A percentile compares a stretch with the other conserved stretches of the same genome.
phyloP scores from a whole-genome alignment of 139 green algal genomes.

The Spirogloea muscicola region DNA sequence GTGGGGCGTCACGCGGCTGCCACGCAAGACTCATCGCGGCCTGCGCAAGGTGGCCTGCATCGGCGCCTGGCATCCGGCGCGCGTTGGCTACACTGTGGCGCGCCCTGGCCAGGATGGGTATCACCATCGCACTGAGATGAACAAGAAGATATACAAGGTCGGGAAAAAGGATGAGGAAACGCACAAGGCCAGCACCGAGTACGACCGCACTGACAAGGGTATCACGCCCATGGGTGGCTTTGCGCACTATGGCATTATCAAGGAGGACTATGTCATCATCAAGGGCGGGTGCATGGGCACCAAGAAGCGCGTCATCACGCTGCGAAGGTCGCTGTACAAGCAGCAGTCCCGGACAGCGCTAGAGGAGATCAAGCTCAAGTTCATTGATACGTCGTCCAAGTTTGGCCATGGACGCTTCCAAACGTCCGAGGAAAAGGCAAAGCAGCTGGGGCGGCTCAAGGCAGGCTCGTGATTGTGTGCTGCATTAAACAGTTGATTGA shows the following conservation, averaged over 20 bases:
- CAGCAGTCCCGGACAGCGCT: conserved; percentile 73
- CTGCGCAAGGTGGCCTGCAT: conserved; percentile 98
- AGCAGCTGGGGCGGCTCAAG: conserved; percentile 66
- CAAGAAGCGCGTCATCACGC: conserved; percentile 93
- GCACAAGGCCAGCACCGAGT: conserved; percentile 76
- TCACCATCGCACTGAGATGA: conserved; percentile 98
- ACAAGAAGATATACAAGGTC: conserved; percentile 99
- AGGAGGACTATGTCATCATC: conserved; percentile 96
- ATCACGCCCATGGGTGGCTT: conserved; percentile 99
- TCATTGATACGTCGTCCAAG: conserved; percentile 97
- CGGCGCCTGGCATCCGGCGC: conserved; percentile 95
- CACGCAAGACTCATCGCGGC: conserved; percentile 98
- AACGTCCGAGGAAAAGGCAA: conserved; percentile 89
- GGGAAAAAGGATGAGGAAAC: conserved; percentile 68
- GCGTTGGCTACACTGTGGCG: conserved; percentile 93
- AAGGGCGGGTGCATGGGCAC: conserved; percentile 86
- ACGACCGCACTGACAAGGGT: conserved; percentile 91
- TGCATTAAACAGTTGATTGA: too few relatives aligned
- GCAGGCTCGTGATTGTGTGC: too few relatives aligned
- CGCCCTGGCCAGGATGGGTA: conserved; percentile 93
- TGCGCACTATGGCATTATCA: conserved; percentile 91
- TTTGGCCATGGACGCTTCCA: conserved; percentile 99
- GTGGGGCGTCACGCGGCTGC: conserved; percentile 97
- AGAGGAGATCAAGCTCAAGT: conserved; percentile 92
- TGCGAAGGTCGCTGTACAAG: conserved; percentile 82